A percentile compares a stretch with the other conserved stretches of the same genome.
Evolutionary conservation across 2,329 filamentous ascomycete species (phyloP).

Genomic region (Ceratocystis albifundus): DNA sequence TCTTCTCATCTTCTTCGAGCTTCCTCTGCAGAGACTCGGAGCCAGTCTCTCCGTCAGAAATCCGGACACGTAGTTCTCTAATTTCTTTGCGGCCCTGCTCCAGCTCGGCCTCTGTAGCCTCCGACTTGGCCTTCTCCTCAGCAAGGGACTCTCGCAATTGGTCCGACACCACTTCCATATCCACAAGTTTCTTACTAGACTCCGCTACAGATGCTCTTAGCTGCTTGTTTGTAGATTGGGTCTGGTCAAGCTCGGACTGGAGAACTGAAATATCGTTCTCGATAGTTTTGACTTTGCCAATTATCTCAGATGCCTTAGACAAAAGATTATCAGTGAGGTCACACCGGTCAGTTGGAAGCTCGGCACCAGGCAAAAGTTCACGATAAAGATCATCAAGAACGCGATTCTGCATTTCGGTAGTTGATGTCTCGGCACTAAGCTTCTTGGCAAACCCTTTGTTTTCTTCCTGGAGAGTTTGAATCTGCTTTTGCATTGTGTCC

Average conservation of each 20-base stretch:
- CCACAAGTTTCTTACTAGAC: slow-evolving; percentile 34
- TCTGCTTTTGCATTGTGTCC: slow-evolving; percentile 45
- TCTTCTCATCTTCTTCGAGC: slow-evolving; percentile 63
- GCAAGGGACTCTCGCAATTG: slow-evolving; percentile 44
- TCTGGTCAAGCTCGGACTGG: slow-evolving; percentile 51
- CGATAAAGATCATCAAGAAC: slow-evolving; percentile 48
- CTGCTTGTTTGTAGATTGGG: slow-evolving; percentile 43
- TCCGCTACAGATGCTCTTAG: slow-evolving; percentile 46
- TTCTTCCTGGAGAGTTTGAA: slow-evolving; percentile 46
- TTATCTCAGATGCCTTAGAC: slow-evolving; percentile 44
- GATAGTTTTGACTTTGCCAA: slow-evolving; percentile 47
- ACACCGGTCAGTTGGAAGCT: slow-evolving; percentile 43
- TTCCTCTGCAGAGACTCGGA: slow-evolving; percentile 66
- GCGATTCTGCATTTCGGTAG: slow-evolving; percentile 40
- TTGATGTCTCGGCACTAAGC: slow-evolving; percentile 41
- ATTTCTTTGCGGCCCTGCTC: slow-evolving; percentile 59
- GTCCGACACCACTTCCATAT: slow-evolving; percentile 41
- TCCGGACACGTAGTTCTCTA: slow-evolving; percentile 53
- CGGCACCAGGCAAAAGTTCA: slow-evolving; percentile 44
- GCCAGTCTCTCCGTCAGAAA: slow-evolving; percentile 73
- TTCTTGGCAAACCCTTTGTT: slow-evolving; percentile 41
- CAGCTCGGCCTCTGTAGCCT: slow-evolving; percentile 45
- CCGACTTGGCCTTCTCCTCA: slow-evolving; percentile 43
- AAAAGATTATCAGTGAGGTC: slow-evolving; percentile 51
- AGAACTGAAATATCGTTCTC: slow-evolving; percentile 50